A percentile compares a stretch with the other conserved stretches of the same genome.
Evolutionary conservation across 1,284 basidiomycete species (phyloP).

Genomic region (Pseudozyma tsukubaensis): DNA sequence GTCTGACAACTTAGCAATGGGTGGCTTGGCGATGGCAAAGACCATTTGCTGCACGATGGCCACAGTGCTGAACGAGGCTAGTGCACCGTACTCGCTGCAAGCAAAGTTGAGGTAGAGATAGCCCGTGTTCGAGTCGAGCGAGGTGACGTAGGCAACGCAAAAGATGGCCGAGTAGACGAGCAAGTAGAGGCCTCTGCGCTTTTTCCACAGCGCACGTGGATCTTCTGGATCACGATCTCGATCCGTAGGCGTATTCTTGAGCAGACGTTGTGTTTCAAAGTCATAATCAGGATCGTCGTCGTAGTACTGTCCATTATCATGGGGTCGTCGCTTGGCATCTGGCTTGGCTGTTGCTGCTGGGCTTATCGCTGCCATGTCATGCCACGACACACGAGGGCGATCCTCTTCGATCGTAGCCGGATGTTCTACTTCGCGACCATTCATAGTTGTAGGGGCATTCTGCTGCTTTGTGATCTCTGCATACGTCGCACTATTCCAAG

Average conservation of each 20-base stretch:
- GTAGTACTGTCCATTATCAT: neutral
- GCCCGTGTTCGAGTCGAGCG: constrained; percentile 74
- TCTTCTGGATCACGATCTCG: constrained; percentile 21
- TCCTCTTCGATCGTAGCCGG: constrained; percentile 7
- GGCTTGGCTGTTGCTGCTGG: constrained; percentile 1
- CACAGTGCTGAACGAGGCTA: constrained; percentile 69
- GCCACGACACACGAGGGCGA: constrained; percentile 39
- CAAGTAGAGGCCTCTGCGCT: constrained; percentile 42
- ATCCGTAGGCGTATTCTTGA: constrained; percentile 16
- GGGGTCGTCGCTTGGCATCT: constrained; percentile 19
- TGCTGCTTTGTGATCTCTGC: no score
- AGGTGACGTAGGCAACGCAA: constrained; percentile 76
- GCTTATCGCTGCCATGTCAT: constrained; percentile 15
- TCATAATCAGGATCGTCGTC: constrained; percentile 15
- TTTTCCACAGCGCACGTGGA: constrained; percentile 31
- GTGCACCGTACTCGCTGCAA: constrained; percentile 65
- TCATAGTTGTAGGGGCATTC: neutral
- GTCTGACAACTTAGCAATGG: constrained; percentile 83
- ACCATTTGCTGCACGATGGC: constrained; percentile 68
- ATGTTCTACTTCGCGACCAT: neutral
- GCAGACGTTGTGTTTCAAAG: constrained; percentile 24
- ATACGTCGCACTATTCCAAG: neutral
- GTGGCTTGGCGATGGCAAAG: constrained; percentile 79
- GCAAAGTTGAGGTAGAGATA: constrained; percentile 70
- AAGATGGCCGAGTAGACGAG: constrained; percentile 71